Conservation (phyloP, 2,329 filamentous ascomycete species). For the Lachnellula cervina region DNA sequence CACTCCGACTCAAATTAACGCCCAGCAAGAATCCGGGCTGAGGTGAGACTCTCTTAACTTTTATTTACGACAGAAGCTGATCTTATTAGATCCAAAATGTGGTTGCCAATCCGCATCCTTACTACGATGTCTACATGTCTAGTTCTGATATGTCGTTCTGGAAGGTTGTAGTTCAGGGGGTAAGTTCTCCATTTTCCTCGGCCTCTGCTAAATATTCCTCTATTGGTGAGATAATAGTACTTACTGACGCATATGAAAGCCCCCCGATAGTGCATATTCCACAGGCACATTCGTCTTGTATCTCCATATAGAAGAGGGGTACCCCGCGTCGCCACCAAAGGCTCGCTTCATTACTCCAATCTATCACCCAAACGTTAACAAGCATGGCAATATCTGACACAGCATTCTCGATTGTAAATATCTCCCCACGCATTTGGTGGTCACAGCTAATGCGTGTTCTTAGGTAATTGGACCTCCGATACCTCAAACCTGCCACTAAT, state of each 20-base stretch:
- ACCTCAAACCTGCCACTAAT: constrained; percentile 8
- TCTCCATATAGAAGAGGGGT: constrained; percentile 9
- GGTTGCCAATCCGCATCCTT: constrained; percentile 6
- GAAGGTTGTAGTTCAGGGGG: constrained; percentile 12
- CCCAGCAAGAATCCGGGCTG: constrained; percentile 4
- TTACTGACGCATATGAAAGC: not conserved
- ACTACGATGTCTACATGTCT: constrained; percentile 9
- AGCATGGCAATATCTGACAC: constrained; percentile 11
- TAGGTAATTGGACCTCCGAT: constrained; percentile 10
- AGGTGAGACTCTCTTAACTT: not conserved
- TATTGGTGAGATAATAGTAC: too few relatives aligned
- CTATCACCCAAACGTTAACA: constrained; percentile 12
- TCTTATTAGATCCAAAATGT: not conserved
- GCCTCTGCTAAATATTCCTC: not conserved
- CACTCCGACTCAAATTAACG: constrained; percentile 4
- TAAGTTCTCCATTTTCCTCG: not conserved
- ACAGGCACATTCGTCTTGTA: constrained; percentile 7
- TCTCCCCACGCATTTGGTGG: not conserved
- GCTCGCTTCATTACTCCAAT: constrained; percentile 10
- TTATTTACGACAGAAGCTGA: not conserved
- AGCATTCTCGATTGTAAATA: constrained; percentile 6
- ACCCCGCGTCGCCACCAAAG: constrained; percentile 5
- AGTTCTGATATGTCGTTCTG: constrained; percentile 11
- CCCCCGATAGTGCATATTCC: constrained; percentile 7
- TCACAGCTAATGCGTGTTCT: not conserved